Base-by-base conservation (phyloP, 495 filamentous ascomycete genomes). In the Cercophora sp. region DNA sequence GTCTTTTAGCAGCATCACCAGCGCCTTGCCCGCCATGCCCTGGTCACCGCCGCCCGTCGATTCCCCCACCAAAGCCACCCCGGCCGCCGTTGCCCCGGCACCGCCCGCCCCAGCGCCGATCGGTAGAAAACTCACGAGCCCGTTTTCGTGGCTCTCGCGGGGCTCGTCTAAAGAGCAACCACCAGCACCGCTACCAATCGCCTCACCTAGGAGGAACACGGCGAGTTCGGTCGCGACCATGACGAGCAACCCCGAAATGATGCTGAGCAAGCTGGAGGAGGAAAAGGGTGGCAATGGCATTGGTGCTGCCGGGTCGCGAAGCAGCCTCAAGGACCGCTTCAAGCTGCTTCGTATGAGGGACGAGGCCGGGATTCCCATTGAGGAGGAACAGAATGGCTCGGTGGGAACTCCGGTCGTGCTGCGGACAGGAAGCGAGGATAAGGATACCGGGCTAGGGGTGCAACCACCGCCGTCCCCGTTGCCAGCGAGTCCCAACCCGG, bases 111-210 rank as follows among this genome's bases (percentile, higher is more conserved):
- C 78, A 26, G 69, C 70, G 3, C 52, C 72, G 13, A 59, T 74
- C 27, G 60, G 75, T 26, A 77, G 87, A 64, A 92, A 89, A 63
- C 72, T 88, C 19, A 87, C 84, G 36, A 84, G 87, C 50, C 89
- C 89, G 0, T 95, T 92, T 54, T 82, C 87, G 16, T 93, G 87
- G 88, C 78, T 94, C 41, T 90, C 88, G n/a, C 77, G 89, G 54
- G 85, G 79, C 61, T 84, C 83, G 9, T 78, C 79, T 5, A 76
- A 76, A 26, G 71, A 76, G 24, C 88, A 88, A 62, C 81, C 87
- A 23, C 61, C 72, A 35, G 70, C 78, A 24, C 74, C 83, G 3
- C 74, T 81, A 8, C 52, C 69, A 8, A 52, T 66, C 20, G 59
- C 69, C 31, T 72, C 74, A 10, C 56, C 71, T 2, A 70, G 73